Conservation (phyloP, 2,329 filamentous ascomycete species). For the Sarocladium brachiariae region DNA sequence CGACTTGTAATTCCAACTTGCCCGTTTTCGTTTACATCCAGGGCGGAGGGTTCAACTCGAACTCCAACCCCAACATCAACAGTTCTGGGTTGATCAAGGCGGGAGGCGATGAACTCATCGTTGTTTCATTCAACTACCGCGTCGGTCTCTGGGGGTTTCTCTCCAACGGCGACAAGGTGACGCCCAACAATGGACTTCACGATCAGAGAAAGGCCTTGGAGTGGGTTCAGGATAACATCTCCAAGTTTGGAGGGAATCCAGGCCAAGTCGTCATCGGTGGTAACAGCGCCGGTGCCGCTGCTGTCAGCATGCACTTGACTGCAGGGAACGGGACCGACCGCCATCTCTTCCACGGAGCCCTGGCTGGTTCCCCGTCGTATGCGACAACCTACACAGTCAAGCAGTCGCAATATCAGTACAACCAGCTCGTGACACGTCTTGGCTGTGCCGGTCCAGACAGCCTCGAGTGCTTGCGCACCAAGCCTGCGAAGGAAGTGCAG, state of each 20-base stretch:
- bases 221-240: conserved; percentile 63
- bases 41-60: conserved; percentile 53
- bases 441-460: conserved; percentile 32
- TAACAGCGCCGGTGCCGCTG: conserved; percentile 59
- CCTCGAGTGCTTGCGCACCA: conserved; percentile 39
- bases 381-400: conserved; percentile 37
- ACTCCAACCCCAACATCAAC: conserved; percentile 46
- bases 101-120: conserved; percentile 54
- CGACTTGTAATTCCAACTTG: conserved; percentile 41
- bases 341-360: conserved; percentile 43
- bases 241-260: conserved; percentile 62
- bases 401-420: conserved; percentile 46
- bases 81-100: conserved; percentile 51
- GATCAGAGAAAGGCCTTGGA: conserved; percentile 63
- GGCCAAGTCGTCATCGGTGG: conserved; percentile 62
- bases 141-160: conserved; percentile 71
- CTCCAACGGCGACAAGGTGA: conserved; percentile 47
- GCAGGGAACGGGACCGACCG: conserved; percentile 43
- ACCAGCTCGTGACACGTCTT: conserved; percentile 37
- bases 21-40: conserved; percentile 58
- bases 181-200: conserved; percentile 61
- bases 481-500: conserved; percentile 34
- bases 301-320: conserved; percentile 57
- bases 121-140: conserved; percentile 71
- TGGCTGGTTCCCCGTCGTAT: conserved; percentile 45